A percentile compares a stretch with the other conserved stretches of the same genome.
phyloP scores from a whole-genome alignment of 352 stramenopile species.

The Saprolegnia parasitica region DNA sequence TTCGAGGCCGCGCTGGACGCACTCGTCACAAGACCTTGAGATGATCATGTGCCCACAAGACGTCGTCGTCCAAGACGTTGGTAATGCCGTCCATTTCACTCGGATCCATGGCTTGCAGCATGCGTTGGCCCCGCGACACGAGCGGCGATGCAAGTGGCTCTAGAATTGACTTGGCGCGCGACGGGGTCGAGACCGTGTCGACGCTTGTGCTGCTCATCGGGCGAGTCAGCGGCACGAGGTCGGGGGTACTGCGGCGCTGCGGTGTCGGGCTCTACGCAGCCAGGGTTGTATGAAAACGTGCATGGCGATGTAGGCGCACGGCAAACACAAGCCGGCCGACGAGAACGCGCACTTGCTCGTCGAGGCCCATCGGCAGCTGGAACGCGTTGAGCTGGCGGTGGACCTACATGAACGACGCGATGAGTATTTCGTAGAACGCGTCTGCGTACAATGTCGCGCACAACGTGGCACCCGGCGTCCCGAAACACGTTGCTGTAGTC shows the following conservation, averaged over 20 bases:
- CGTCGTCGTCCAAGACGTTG: constrained; percentile 11
- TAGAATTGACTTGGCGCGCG: background rate
- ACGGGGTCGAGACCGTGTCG: background rate
- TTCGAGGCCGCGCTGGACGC: constrained; percentile 9
- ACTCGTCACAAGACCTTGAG: background rate
- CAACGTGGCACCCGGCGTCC: background rate
- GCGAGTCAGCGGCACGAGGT: background rate
- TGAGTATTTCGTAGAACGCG: background rate
- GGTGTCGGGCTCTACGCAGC: background rate
- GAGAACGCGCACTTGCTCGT: constrained; percentile 17
- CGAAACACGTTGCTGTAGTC: constrained; percentile 17
- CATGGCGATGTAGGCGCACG: background rate
- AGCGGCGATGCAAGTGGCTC: constrained; percentile 16
- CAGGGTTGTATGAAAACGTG: background rate
- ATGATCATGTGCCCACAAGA: background rate
- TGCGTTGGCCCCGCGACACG: constrained; percentile 4
- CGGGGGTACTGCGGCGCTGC: background rate
- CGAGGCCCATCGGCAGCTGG: constrained; percentile 12
- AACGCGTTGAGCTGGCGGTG: constrained; percentile 14
- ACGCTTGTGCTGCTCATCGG: background rate
- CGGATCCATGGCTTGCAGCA: background rate
- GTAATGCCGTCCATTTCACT: background rate
- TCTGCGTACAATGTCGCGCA: constrained; percentile 24
- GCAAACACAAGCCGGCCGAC: constrained; percentile 19
- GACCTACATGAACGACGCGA: constrained; percentile 1